Conservation (phyloP, 1,139 yeast species). For the Chernovozyma sophiae-reginae region DNA sequence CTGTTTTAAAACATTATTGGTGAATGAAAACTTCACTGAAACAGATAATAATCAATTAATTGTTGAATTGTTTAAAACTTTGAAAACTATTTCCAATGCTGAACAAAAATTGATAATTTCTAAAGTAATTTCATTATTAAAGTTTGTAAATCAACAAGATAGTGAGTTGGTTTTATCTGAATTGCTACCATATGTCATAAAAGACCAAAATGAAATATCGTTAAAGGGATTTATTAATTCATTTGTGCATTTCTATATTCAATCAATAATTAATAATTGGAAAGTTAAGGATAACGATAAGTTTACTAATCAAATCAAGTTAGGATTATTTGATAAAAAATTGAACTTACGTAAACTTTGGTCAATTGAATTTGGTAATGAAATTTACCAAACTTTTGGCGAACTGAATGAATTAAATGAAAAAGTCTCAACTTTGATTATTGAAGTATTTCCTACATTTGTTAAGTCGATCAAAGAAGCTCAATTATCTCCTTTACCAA, state of each 20-base stretch:
- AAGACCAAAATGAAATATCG: constrained; percentile 74
- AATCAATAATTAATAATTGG: constrained; percentile 11
- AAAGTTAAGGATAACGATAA: constrained; percentile 10
- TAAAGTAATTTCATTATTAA: constrained; percentile 21
- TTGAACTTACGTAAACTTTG: constrained; percentile 61
- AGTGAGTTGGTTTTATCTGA: constrained; percentile 28
- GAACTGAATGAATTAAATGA: not conserved
- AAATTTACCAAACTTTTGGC: constrained; percentile 7
- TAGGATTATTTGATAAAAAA: constrained; percentile 67
- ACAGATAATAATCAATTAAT: constrained; percentile 12
- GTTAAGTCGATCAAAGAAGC: constrained; percentile 39
- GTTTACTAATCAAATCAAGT: constrained; percentile 30
- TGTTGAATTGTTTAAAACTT: constrained; percentile 52
- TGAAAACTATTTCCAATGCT: constrained; percentile 59
- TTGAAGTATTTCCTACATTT: constrained; percentile 26
- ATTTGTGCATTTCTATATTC: constrained; percentile 38
- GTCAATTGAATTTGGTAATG: constrained; percentile 51
- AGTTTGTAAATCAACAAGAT: constrained; percentile 21
- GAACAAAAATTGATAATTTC: constrained; percentile 61
- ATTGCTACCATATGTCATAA: constrained; percentile 50
- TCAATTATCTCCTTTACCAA: constrained; percentile 45
- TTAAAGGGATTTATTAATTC: constrained; percentile 49
- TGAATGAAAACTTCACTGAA: constrained; percentile 11
- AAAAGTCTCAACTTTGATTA: constrained; percentile 9
- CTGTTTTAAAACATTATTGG: constrained; percentile 28